phyloP scores from a whole-genome alignment of 78 protist genomes.

The Emiliania huxleyi region DNA sequence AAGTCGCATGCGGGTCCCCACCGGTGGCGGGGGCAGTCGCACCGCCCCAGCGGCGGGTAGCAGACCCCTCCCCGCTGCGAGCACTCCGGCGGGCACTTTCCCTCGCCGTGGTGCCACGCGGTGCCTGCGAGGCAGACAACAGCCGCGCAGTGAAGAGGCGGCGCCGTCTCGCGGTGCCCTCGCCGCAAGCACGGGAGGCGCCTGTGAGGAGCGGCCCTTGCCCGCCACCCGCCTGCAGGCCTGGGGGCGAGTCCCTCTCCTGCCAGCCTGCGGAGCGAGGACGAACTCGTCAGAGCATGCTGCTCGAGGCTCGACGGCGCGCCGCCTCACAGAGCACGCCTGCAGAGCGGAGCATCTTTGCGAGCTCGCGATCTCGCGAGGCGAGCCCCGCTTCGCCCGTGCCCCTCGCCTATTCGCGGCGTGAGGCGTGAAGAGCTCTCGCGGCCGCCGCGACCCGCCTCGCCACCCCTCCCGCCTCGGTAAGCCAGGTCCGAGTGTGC shows the following conservation, averaged over 20 bases:
- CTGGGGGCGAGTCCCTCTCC: background rate
- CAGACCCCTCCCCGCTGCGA: background rate
- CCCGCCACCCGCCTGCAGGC: background rate
- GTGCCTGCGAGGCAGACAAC: background rate
- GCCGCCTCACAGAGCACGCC: background rate
- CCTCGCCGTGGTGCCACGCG: background rate
- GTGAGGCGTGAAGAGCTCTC: background rate
- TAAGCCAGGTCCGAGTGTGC: background rate
- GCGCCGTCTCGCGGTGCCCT: no score
- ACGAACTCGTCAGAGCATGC: no score
- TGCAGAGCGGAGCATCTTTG: background rate
- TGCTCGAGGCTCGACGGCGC: background rate
- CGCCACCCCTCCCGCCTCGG: background rate
- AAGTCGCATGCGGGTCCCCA: background rate
- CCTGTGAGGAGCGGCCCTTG: background rate
- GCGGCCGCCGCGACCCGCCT: no score
- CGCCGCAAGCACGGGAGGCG: no score
- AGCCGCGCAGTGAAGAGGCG: background rate
- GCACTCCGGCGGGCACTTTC: background rate
- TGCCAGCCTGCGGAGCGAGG: no score
- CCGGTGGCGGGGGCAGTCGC: slow-evolving; percentile 10
- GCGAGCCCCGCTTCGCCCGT: background rate
- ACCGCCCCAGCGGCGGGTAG: background rate
- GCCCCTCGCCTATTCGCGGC: background rate
- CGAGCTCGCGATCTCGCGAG: background rate